These are phyloP conservation scores for Lasiosphaeria miniovina DNA, from an alignment of 495 filamentous ascomycete genomes.

Conservation along the genomic window DNA sequence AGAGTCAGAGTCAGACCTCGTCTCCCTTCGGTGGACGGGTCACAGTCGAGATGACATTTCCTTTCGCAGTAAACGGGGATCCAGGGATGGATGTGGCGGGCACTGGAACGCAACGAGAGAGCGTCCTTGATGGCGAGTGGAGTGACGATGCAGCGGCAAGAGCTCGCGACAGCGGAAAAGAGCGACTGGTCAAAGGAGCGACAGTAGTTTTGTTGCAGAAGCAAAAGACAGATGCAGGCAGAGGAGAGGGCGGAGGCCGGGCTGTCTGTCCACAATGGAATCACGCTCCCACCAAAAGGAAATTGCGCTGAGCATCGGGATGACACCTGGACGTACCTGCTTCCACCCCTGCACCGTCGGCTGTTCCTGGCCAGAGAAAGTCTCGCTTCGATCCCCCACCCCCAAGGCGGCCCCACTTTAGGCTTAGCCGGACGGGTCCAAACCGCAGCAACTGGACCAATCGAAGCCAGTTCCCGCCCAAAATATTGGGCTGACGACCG, in stretches of 20 bases:
- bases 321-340: constrained; percentile 15
- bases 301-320: constrained; percentile 32
- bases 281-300: constrained; percentile 21
- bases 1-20: constrained; percentile 8
- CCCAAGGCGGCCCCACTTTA: constrained; percentile 9
- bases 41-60: constrained; percentile 28
- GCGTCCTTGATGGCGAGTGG: constrained; percentile 14
- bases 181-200: constrained; percentile 31
- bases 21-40: constrained; percentile 23
- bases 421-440: constrained; percentile 17
- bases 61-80: constrained; percentile 18
- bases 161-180: constrained; percentile 21
- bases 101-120: constrained; percentile 9
- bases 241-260: neutral
- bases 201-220: constrained; percentile 32
- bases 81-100: neutral
- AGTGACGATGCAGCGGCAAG: constrained; percentile 20
- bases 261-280: constrained; percentile 12
- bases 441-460: constrained; percentile 19
- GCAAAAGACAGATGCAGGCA: constrained; percentile 9
- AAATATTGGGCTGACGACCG: constrained; percentile 10
- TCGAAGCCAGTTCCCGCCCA: constrained; percentile 10
- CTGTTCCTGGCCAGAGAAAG: constrained; percentile 20
- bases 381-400: constrained; percentile 6
- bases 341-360: constrained; percentile 20